Evolutionary conservation across 1,139 yeast species (phyloP).

Genomic region (Blastobotrys persicus): DNA sequence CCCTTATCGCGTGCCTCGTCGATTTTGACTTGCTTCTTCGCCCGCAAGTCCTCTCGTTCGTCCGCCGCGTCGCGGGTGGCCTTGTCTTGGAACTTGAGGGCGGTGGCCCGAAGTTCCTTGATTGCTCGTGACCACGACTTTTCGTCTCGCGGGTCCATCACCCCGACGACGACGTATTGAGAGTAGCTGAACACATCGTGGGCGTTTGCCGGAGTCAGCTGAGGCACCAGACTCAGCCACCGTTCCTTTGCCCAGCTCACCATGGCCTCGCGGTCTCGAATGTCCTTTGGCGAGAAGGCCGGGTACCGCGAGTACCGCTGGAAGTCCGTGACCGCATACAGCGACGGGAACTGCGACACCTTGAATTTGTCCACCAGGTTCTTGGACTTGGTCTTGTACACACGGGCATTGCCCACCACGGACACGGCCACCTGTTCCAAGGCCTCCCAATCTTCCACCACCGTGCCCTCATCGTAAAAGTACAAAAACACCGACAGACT

Average conservation of each 20-base stretch:
- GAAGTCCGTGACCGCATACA: constrained; percentile 33
- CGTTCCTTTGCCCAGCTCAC: constrained; percentile 36
- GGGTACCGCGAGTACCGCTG: constrained; percentile 28
- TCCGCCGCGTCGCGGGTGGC: constrained; percentile 29
- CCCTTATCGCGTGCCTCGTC: constrained; percentile 38
- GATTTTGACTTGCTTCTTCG: constrained; percentile 35
- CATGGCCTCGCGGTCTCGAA: constrained; percentile 34
- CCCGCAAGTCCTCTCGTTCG: constrained; percentile 32
- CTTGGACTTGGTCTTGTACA: constrained; percentile 34
- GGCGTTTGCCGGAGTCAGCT: constrained; percentile 38
- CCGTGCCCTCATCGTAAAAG: constrained; percentile 40
- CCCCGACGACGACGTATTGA: constrained; percentile 35
- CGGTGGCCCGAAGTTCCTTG: constrained; percentile 34
- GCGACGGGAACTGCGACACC: constrained; percentile 35
- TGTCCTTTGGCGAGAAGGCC: constrained; percentile 36
- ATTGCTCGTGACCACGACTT: constrained; percentile 30
- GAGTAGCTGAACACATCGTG: constrained; percentile 34
- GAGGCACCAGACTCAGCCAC: constrained; percentile 40
- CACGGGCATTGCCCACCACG: constrained; percentile 37
- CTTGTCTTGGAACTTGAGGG: constrained; percentile 30
- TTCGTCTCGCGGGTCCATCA: constrained; percentile 36
- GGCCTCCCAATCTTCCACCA: constrained; percentile 42
- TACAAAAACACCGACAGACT: constrained; percentile 34
- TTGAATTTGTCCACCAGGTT: constrained; percentile 33
- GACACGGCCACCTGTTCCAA: constrained; percentile 36